Conservation (phyloP, 805 yeast genomes). For the Gaillardinia entomophila region DNA sequence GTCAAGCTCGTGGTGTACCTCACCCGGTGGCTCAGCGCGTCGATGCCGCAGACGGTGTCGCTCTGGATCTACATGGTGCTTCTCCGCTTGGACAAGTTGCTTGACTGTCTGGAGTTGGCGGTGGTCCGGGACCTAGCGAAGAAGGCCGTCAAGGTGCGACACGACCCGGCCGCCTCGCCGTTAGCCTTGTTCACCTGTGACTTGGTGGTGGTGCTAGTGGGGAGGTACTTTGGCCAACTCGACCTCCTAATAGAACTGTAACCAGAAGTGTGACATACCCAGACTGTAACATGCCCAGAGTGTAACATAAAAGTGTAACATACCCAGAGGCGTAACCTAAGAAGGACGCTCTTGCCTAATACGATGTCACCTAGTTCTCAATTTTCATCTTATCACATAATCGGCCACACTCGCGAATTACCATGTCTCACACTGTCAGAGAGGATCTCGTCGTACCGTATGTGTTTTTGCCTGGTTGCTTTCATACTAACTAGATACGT, state of each 20-base stretch:
- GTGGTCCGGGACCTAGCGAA: slow-evolving; percentile 31
- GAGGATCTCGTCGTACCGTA: slow-evolving; percentile 30
- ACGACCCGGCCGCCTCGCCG: slow-evolving; percentile 3
- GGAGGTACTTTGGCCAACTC: slow-evolving; percentile 28
- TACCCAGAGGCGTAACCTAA: background rate
- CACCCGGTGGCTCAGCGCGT: slow-evolving; percentile 33
- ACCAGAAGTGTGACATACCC: background rate
- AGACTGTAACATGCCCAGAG: background rate
- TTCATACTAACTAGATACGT: slow-evolving; percentile 28
- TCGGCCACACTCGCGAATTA: background rate
- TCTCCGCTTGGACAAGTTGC: slow-evolving; percentile 26
- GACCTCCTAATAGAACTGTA: slow-evolving; percentile 16
- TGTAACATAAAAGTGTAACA: background rate
- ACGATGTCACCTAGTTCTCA: background rate
- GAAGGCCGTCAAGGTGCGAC: slow-evolving; percentile 28
- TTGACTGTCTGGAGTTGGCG: slow-evolving; percentile 28
- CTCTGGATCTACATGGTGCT: slow-evolving; percentile 33
- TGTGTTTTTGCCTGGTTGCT: slow-evolving; percentile 11
- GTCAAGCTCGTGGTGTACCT: slow-evolving; percentile 28
- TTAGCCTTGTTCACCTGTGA: slow-evolving; percentile 20
- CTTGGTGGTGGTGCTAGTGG: slow-evolving; percentile 26
- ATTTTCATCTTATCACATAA: background rate
- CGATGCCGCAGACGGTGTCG: slow-evolving; percentile 18
- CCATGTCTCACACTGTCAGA: slow-evolving; percentile 23
- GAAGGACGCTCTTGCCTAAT: background rate